Base-by-base conservation (phyloP, 2,329 filamentous ascomycete genomes). In the Ophiostoma sp. region DNA sequence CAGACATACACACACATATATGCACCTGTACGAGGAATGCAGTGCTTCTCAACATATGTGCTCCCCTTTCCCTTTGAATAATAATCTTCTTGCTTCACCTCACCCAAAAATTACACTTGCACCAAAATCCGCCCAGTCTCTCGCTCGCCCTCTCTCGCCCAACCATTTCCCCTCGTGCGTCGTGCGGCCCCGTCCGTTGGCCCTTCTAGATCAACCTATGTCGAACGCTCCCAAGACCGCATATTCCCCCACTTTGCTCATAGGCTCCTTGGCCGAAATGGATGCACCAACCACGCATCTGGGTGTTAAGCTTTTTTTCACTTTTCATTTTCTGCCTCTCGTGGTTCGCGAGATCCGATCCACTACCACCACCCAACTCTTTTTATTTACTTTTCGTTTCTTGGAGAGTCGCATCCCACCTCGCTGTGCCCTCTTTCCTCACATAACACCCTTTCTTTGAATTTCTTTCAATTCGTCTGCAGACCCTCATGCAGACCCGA, bases 161-260 rank as follows among this genome's bases (percentile, higher is more conserved):
- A 76, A 76, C 73, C 75, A 75, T 74, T 73, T 39, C 3, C 57
- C 78, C 75, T 77, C 78, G 85, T 86, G 83, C 82, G 78, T 73
- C 79, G 77, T 81, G 80, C 78, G 76, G 78, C 78, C 76, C 70
- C 78, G 82, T 76, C 80, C 79, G 85, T 87, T 87, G 75, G 75
- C 59, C 52, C 36, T 69, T 55, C 72, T 48, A 33, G 15, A 28
- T 50, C 55, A 22, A 64, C 36, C 15, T 63, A 19, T 25, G 12
- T 64, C 42, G 69, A 63, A 39, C 50, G 28, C 55, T 52, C 48
- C 2, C 59, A 63, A 69, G 59, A 59, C 36, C 39, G 15, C 22
- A 19, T 42, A 61, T 12, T 15, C 70, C 71, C 66, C 71, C 69
- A 63, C 63, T 28, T 31, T 71, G 55, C 31, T 57, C 72, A 48